phyloP scores from a whole-genome alignment of 192 early-diverging fungal genomes.

The Lobosporangium transversale region DNA sequence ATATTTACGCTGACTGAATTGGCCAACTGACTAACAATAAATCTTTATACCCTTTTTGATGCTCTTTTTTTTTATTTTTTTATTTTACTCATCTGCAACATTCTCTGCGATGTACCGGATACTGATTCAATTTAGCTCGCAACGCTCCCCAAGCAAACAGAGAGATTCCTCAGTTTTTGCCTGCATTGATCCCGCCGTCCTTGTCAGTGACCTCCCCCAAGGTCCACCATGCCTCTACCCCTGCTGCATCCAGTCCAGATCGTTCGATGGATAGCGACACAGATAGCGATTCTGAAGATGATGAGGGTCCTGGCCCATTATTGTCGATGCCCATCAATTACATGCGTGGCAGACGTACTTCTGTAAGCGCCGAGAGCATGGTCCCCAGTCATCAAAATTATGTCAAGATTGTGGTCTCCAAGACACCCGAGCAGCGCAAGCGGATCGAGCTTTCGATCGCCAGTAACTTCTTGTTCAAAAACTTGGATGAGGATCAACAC shows the following conservation, averaged over 20 bases:
- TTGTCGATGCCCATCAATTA: slow-evolving; percentile 71
- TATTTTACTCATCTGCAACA: background rate
- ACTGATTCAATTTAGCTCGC: slow-evolving; percentile 18
- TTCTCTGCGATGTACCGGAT: too few species aligned
- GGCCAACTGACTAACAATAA: slow-evolving; percentile 4
- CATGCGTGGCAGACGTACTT: slow-evolving; percentile 92
- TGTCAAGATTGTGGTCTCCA: slow-evolving; percentile 88
- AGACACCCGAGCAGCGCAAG: slow-evolving; percentile 83
- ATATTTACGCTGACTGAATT: slow-evolving; percentile 13
- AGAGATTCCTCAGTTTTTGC: slow-evolving; percentile 59
- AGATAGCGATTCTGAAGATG: slow-evolving; percentile 37
- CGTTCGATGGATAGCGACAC: slow-evolving; percentile 50
- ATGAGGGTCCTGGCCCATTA: slow-evolving; percentile 75
- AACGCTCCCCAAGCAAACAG: slow-evolving; percentile 36
- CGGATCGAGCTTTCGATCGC: slow-evolving; percentile 83
- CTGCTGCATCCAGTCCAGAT: slow-evolving; percentile 47
- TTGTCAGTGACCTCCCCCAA: slow-evolving; percentile 38
- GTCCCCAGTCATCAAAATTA: slow-evolving; percentile 87
- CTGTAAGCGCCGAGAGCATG: slow-evolving; percentile 97
- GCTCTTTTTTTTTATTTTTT: background rate
- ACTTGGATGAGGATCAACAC: slow-evolving; percentile 95
- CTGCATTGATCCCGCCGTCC: slow-evolving; percentile 50
- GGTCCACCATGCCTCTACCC: slow-evolving; percentile 25
- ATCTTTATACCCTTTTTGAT: slow-evolving; percentile 4
- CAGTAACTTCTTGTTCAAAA: slow-evolving; percentile 94